Conservation (phyloP, 2,329 filamentous ascomycete species). For the Trichophyton simii region DNA sequence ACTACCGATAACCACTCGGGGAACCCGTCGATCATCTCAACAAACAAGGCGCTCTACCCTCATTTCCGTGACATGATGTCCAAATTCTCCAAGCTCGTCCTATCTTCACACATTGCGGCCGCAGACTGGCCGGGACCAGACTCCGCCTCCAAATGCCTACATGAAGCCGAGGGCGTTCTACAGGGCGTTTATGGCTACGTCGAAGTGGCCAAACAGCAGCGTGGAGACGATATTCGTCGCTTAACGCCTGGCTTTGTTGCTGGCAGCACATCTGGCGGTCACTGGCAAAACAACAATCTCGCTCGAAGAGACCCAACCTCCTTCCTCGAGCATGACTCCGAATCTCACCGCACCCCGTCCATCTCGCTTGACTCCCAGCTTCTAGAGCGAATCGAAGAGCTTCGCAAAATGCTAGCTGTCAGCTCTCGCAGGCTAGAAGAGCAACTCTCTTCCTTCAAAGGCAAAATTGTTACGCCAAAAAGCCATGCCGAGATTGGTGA, state of each 20-base stretch:
- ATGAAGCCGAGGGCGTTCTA: slow-evolving; percentile 93
- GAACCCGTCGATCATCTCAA: slow-evolving; percentile 97
- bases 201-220: slow-evolving; percentile 83
- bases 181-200: slow-evolving; percentile 93
- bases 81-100: slow-evolving; percentile 95
- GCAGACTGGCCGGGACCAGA: slow-evolving; percentile 92
- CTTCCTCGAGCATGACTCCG: slow-evolving; percentile 75
- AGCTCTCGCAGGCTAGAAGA: slow-evolving; percentile 81
- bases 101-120: slow-evolving; percentile 94
- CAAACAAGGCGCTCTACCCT: slow-evolving; percentile 91
- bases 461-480: slow-evolving; percentile 68
- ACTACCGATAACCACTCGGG: slow-evolving; percentile 98
- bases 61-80: slow-evolving; percentile 99
- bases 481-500: slow-evolving; percentile 72
- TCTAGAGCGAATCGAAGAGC: slow-evolving; percentile 71
- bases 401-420: slow-evolving; percentile 72
- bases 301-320: slow-evolving; percentile 54
- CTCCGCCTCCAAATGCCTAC: slow-evolving; percentile 85
- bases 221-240: slow-evolving; percentile 85
- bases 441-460: slow-evolving; percentile 54
- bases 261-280: slow-evolving; percentile 70
- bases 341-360: slow-evolving; percentile 58
- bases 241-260: slow-evolving; percentile 87
- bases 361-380: slow-evolving; percentile 62
- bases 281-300: slow-evolving; percentile 62